Evolutionary conservation across 148 eudicot species (phyloP).

Genomic region (Amaranthus cruentus): DNA sequence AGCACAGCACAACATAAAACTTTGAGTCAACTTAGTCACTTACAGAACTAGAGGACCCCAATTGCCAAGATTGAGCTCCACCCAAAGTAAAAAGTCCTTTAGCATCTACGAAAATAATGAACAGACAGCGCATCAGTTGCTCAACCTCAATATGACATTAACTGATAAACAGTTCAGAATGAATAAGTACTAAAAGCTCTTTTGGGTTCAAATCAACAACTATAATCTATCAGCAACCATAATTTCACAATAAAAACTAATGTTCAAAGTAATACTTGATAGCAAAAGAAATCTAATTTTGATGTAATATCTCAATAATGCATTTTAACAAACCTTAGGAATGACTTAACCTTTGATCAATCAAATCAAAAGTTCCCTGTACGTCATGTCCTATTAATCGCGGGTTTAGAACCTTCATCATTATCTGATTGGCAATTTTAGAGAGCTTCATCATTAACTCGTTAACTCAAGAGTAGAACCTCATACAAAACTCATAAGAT

Average conservation of each 20-base stretch:
- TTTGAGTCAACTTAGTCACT: slow-evolving; percentile 29
- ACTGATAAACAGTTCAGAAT: not conserved
- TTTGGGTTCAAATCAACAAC: not conserved
- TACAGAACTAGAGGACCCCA: slow-evolving; percentile 97
- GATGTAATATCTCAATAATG: not conserved
- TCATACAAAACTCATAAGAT: not conserved
- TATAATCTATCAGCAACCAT: not conserved
- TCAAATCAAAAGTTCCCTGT: not conserved
- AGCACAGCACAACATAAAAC: not conserved
- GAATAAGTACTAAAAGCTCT: not conserved
- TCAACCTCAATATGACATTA: not conserved
- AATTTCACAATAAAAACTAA: not conserved
- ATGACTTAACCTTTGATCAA: not conserved
- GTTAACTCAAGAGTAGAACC: not conserved
- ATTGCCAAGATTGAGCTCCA: slow-evolving; percentile 79
- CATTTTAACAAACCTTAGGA: not conserved
- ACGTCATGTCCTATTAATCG: not conserved
- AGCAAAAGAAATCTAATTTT: not conserved
- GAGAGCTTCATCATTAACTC: not conserved
- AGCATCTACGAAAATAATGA: slow-evolving; percentile 44
- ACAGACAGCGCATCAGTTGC: not conserved
- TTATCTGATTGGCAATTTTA: not conserved
- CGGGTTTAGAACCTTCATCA: not conserved
- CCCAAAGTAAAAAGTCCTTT: slow-evolving; percentile 74
- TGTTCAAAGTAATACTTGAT: not conserved